Percentiles rank a stretch among this genome's conserved stretches.
Conservation (phyloP, 2,329 filamentous ascomycete genomes). For the Fusarium udum region DNA sequence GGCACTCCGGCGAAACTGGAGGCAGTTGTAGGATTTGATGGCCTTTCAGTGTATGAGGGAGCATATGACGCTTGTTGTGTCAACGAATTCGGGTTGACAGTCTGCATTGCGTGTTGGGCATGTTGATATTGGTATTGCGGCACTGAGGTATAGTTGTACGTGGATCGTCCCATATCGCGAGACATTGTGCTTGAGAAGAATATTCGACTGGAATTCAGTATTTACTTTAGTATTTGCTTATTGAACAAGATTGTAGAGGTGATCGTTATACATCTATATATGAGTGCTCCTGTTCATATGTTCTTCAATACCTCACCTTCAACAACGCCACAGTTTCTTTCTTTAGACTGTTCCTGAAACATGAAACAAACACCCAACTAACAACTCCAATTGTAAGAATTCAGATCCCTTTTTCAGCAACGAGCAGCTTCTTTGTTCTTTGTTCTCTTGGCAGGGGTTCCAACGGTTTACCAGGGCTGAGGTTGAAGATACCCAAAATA, state of each 20-base stretch:
- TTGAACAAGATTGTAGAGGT: background rate
- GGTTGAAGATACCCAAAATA: slow-evolving; percentile 12
- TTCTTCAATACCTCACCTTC: background rate
- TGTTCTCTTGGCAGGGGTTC: slow-evolving; percentile 6
- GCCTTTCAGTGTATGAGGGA: background rate
- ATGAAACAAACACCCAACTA: background rate
- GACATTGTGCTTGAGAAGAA: background rate
- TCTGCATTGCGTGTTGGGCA: background rate
- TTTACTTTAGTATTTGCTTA: accelerated
- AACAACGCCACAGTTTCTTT: slow-evolving; percentile 4
- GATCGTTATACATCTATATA: background rate
- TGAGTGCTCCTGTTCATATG: background rate
- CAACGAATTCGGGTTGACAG: slow-evolving; percentile 12
- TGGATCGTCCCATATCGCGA: too few relatives aligned
- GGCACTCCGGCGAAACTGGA: background rate
- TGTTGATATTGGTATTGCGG: background rate
- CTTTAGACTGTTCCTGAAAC: background rate
- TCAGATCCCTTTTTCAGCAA: background rate
- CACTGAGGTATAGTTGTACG: background rate
- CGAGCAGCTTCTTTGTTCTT: slow-evolving; percentile 21
- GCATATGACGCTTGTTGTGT: background rate
- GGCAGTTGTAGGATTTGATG: background rate
- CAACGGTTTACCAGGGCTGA: background rate
- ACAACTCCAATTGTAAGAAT: too few relatives aligned
- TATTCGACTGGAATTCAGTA: too few relatives aligned